phyloP scores from a whole-genome alignment of 345 rosid species.

The Eucalyptus pumila region DNA sequence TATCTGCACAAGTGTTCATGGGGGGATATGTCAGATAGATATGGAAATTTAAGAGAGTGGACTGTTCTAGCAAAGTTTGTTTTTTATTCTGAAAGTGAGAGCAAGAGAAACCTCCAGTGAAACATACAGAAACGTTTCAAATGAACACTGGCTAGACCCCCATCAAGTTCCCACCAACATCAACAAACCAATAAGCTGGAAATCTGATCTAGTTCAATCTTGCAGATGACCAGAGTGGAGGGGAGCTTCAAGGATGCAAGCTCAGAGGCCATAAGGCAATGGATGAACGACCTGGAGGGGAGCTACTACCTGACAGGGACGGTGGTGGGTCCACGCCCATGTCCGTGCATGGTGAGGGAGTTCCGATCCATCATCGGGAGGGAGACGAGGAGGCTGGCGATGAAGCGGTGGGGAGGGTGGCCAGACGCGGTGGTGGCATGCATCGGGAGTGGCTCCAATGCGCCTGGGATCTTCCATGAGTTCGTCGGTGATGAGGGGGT shows the following conservation, averaged over 20 bases:
- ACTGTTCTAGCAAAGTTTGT: background rate
- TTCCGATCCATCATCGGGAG: conserved; percentile 77
- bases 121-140: background rate
- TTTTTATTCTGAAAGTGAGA: background rate
- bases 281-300: conserved; percentile 35
- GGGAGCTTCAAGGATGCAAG: conserved; percentile 61
- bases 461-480: conserved; percentile 69
- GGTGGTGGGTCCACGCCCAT: conserved; percentile 71
- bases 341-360: conserved; percentile 68
- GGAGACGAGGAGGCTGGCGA: conserved; percentile 68
- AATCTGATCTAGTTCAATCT: background rate
- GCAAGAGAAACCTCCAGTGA: background rate
- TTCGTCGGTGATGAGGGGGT: conserved; percentile 53
- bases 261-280: conserved; percentile 61
- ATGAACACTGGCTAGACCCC: background rate
- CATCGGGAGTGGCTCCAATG: conserved; percentile 77
- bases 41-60: no score
- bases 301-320: conserved; percentile 44
- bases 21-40: no score
- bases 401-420: conserved; percentile 72
- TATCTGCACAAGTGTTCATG: no score
- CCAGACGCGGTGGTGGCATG: conserved; percentile 79
- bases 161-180: background rate
- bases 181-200: background rate
- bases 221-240: conserved; percentile 44